These are phyloP conservation scores for Saprolegnia parasitica DNA, from an alignment of 352 stramenopile species.

Conservation along the genomic window DNA sequence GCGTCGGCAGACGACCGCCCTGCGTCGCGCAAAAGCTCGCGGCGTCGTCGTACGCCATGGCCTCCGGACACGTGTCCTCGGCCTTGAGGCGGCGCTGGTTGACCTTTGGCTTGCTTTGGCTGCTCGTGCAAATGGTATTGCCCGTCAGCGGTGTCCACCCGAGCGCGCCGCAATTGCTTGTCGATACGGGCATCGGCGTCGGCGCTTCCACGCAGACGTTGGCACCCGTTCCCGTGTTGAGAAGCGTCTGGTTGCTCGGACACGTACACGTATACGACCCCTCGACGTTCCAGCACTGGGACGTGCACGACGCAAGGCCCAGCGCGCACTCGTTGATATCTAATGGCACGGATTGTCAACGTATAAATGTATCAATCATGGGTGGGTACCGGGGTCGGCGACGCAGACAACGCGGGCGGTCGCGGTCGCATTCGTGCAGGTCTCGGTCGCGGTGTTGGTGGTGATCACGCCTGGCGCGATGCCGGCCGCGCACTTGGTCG, in stretches of 20 bases:
- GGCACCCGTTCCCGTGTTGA: background rate
- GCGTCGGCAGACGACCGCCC: background rate
- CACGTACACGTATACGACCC: slow-evolving; percentile 13
- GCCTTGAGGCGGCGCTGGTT: background rate
- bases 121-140: slow-evolving; percentile 3
- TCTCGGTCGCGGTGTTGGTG: background rate
- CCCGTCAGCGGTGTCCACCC: background rate
- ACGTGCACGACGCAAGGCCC: background rate
- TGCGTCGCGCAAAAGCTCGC: background rate
- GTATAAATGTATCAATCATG: too few species aligned
- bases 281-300: slow-evolving; percentile 8
- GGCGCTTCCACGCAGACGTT: background rate
- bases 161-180: background rate
- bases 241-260: background rate
- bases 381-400: background rate
- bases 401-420: background rate
- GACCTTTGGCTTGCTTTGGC: background rate
- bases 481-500: background rate
- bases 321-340: slow-evolving; percentile 18
- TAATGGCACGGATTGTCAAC: background rate
- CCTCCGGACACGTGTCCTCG: background rate
- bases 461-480: background rate
- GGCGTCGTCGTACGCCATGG: background rate
- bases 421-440: background rate
- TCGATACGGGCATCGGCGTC: background rate